These are phyloP conservation scores for Parietaria judaica DNA, from an alignment of 306 rosid genomes.

Conservation along the genomic window DNA sequence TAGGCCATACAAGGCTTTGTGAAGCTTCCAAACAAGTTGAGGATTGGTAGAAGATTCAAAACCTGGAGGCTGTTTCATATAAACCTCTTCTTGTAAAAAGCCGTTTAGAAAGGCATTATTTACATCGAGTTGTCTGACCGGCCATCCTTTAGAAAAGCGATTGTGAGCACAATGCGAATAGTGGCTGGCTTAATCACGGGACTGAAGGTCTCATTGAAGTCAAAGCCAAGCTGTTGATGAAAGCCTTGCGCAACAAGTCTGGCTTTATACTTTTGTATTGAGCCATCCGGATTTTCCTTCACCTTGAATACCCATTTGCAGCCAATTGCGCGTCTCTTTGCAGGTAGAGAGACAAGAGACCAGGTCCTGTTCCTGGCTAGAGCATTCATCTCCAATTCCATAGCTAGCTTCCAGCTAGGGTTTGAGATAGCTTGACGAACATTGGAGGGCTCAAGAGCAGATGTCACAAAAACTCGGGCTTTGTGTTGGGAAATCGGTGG, in stretches of 20 bases:
- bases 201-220: too few relatives aligned
- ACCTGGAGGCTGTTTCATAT: background rate
- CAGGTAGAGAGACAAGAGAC: background rate
- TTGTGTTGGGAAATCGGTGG: too few relatives aligned
- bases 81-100: background rate
- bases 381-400: background rate
- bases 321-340: background rate
- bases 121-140: too few relatives aligned
- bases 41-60: background rate
- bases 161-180: too few relatives aligned
- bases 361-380: background rate
- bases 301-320: conserved; percentile 13
- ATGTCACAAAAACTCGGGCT: too few relatives aligned
- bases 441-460: background rate
- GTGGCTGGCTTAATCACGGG: too few relatives aligned
- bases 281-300: too few relatives aligned
- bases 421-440: background rate
- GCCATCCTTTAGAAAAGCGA: too few relatives aligned
- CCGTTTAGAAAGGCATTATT: background rate
- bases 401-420: background rate
- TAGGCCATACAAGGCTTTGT: background rate
- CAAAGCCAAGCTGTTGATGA: too few relatives aligned
- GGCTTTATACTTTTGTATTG: too few relatives aligned
- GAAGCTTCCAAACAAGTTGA: background rate
- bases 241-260: too few relatives aligned